Evolutionary conservation across 2,329 filamentous ascomycete genomes (phyloP).

Genomic region (Botrytis elliptica): DNA sequence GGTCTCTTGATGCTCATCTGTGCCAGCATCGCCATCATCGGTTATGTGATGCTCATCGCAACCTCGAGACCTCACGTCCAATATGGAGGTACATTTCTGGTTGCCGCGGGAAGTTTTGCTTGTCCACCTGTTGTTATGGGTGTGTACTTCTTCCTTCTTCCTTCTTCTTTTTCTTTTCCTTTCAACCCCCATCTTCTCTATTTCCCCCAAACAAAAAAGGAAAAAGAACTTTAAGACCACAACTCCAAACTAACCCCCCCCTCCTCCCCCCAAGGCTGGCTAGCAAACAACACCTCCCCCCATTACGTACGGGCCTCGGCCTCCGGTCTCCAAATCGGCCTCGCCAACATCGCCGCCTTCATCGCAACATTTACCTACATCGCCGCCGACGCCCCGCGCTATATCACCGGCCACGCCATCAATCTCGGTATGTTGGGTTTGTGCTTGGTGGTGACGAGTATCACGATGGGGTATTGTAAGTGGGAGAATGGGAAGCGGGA

Average conservation of each 20-base stretch:
- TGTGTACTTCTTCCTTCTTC: neutral
- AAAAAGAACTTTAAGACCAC: too few relatives aligned
- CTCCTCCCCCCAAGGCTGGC: neutral
- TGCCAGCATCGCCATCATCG: constrained; percentile 65
- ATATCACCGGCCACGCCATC: constrained; percentile 69
- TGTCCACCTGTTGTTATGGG: constrained; percentile 41
- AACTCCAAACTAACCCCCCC: neutral
- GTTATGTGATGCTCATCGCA: constrained; percentile 75
- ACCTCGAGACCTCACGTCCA: constrained; percentile 63
- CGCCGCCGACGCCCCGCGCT: constrained; percentile 56
- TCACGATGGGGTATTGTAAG: constrained; percentile 62
- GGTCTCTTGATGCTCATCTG: constrained; percentile 71
- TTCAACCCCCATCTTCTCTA: too few relatives aligned
- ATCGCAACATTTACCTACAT: constrained; percentile 56
- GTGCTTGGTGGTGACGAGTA: constrained; percentile 66
- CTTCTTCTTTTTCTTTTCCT: too few relatives aligned
- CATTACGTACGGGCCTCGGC: constrained; percentile 19
- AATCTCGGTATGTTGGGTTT: constrained; percentile 70
- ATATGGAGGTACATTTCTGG: constrained; percentile 80
- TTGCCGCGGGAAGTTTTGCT: constrained; percentile 83
- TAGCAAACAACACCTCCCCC: constrained; percentile 17
- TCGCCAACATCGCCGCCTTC: constrained; percentile 81
- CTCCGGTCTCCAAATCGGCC: constrained; percentile 39
- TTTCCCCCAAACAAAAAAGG: too few relatives aligned
- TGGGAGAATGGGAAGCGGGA: constrained; percentile 66